Base-by-base conservation (phyloP, 768 basidiomycete genomes). In the Leccinum barrowsii region DNA sequence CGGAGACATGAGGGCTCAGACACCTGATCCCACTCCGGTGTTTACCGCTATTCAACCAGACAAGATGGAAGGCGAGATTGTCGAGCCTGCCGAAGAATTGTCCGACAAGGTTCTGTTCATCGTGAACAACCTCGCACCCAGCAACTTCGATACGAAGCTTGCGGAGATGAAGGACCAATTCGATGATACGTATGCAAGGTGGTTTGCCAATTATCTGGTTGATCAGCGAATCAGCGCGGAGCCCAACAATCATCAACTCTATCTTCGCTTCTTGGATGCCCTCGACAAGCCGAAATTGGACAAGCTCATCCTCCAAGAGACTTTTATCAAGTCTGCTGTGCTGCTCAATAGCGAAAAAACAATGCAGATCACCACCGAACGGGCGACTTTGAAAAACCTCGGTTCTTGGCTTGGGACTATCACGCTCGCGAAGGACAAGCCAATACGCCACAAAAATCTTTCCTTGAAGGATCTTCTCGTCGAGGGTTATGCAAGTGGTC, bases 201-300 rank as follows among this genome's bases (percentile, higher is more conserved):
- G 97, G 97, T 97, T 99, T 67, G 96, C 97, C 48, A 90, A 97
- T 70, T 99, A 98, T 73, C 82, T 99, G 50, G 94, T 99, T 35
- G 93, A 95, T 67, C 92, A 98, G 68, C 90, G 97, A 37, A 86
- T 98, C 72, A 90, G 89, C 74, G 89, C 90, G 57, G 97, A 99
- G 74, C 93, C 93, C 54, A 99, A 99, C 79, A 97, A 98, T 68
- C 97, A 98, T 64, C 83, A 86, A 50, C 83, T 98, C 34, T 99
- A 99, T 74, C 85, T 97, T 59, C 90, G 94, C 56, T 93, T 99
- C 70, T 78, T 99, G 57, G 93, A 98, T 59, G 85, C 87, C 2
- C 76, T 99, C 60, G 84, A 89, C 60, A 80, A 83, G 40, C 80
- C 86, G 56, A 70, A 72, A 32, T 76, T 99, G 34, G 81, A 80